These are phyloP conservation scores for Phialocephala subalpina DNA, from an alignment of 2,329 filamentous ascomycete species.

Conservation along the genomic window DNA sequence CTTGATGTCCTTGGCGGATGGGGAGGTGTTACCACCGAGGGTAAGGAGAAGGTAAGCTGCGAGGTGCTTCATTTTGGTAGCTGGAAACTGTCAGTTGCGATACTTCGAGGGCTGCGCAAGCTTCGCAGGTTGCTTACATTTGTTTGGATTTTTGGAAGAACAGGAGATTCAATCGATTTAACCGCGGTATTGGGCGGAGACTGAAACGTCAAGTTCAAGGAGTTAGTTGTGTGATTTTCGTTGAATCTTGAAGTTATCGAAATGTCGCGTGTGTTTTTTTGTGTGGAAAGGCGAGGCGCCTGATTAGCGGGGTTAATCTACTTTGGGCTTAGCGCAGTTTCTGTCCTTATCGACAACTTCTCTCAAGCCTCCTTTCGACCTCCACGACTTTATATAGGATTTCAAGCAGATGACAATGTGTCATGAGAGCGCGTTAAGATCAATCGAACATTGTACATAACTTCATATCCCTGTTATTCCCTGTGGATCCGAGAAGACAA, in stretches of 20 bases:
- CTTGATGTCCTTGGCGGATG: constrained; percentile 88
- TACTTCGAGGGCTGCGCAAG: constrained; percentile 1
- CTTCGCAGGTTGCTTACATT: constrained; percentile 37
- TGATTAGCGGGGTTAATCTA: not conserved
- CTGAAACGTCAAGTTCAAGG: constrained; percentile 89
- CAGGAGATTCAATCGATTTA: constrained; percentile 99
- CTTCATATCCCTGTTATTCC: not conserved
- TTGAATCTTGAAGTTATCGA: constrained; percentile 18
- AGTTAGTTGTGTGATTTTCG: constrained; percentile 25
- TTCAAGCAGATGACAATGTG: not conserved
- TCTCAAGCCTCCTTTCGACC: not conserved
- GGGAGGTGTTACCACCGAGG: constrained; percentile 91
- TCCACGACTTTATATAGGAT: constrained; percentile 1
- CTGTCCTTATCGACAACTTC: not conserved
- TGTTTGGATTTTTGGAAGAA: constrained; percentile 53
- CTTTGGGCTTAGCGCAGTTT: not conserved
- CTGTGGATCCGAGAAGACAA: not conserved
- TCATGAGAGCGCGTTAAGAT: not conserved
- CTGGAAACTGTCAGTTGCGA: constrained; percentile 44
- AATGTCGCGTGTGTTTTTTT: constrained; percentile 10
- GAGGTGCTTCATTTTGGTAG: constrained; percentile 97
- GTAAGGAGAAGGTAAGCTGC: constrained; percentile 97
- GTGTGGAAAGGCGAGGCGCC: not conserved
- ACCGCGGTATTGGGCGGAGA: constrained; percentile 96
- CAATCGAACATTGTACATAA: not conserved